Base-by-base conservation (phyloP, 1,284 basidiomycete species). In the Rhodofomes roseus region DNA sequence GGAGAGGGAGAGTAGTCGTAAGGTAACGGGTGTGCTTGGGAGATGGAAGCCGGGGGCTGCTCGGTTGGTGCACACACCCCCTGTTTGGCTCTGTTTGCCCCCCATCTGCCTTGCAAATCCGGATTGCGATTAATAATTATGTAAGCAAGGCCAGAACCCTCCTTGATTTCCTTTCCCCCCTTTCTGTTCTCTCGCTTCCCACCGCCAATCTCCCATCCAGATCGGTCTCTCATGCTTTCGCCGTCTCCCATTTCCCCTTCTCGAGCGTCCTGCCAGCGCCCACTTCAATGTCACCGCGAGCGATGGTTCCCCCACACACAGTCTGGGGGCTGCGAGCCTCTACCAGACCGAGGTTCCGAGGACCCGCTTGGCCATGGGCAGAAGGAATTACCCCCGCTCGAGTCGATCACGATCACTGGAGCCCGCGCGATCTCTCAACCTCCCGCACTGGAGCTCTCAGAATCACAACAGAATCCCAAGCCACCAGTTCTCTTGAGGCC, bases 1-100 rank as follows among this genome's bases (percentile, higher is more conserved):
- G 57, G 37, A 25, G 52, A 22, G 43, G 20, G 51, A 48, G 57
- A 37, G 50, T 37, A 51, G 59, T 56, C 55, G 59, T 60, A 54
- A 56, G 51, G 59, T 56, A 56, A 60, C 59, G 56, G 56, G 31
- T 46, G 36, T 60, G 60, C 56, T 55, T 58, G 59, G 54, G 51
- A 57, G 59, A 60, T 60, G 50, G 54, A 60, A 56, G 59, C 50
- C 55, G 54, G 55, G 59, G 40, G 14, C 40, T 50, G 54, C 46
- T 46, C 55, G 56, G 56, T 57, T 56, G 60, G 57, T 58, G 54
- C 54, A 61, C 43, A 55, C 55, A 60, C n/a, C 37, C 56, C 7
- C 31, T 58, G 34, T 58, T 58, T 54, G 41, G 16, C 27, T 18
- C 20, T 58, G 25, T 58, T 58, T 53, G 41, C 29, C 5, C 27